Evolutionary conservation across 305 asterid species (phyloP).

Genomic region (Fraxinus ornus): DNA sequence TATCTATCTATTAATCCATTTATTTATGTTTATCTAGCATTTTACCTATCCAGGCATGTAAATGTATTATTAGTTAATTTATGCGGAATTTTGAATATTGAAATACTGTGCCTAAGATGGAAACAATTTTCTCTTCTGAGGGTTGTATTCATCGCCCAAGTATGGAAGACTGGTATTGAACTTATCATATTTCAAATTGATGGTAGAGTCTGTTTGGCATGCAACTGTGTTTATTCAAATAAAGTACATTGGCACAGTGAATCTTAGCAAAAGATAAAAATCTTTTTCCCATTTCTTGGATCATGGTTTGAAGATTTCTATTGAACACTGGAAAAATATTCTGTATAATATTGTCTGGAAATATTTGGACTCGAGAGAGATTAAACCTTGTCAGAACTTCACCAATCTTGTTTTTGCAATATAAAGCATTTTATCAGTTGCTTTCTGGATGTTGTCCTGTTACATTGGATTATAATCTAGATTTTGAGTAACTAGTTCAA

Average conservation of each 20-base stretch:
- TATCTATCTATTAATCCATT: slow-evolving; percentile 1
- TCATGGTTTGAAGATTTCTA: not conserved
- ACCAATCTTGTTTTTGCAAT: not conserved
- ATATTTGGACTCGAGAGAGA: not conserved
- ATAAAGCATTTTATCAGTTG: not conserved
- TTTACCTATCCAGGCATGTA: not conserved
- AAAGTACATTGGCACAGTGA: not conserved
- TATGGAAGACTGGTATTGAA: not conserved
- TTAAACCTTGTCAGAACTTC: not conserved
- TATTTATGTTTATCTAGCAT: not conserved
- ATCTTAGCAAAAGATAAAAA: not conserved
- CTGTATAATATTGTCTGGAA: not conserved
- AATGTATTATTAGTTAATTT: not conserved
- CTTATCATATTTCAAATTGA: not conserved
- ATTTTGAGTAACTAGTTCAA: slow-evolving; percentile 12
- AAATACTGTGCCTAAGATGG: not conserved
- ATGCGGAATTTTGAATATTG: not conserved
- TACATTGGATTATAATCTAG: slow-evolving; percentile 1
- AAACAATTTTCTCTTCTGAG: not conserved
- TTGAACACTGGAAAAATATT: not conserved
- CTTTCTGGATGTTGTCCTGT: slow-evolving; percentile 1
- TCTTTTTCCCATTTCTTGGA: not conserved
- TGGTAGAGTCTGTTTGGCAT: not conserved
- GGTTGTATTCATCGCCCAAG: not conserved
- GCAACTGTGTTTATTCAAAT: not conserved